phyloP scores from a whole-genome alignment of 306 rosid genomes.

The Gleditsia sinensis region DNA sequence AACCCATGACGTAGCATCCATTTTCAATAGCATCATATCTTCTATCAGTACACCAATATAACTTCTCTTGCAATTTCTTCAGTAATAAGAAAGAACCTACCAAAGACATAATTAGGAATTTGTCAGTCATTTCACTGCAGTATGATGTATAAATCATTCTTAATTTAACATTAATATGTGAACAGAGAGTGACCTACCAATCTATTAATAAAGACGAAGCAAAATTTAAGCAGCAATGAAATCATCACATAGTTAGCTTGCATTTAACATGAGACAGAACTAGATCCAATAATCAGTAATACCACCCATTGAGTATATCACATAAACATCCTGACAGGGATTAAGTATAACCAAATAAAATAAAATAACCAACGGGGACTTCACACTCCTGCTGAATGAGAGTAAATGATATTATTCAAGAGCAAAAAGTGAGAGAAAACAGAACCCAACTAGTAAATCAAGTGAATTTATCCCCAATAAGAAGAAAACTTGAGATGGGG shows the following conservation, averaged over 20 bases:
- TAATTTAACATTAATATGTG: not conserved
- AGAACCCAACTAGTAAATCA: constrained; percentile 33
- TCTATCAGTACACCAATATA: not conserved
- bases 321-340: not conserved
- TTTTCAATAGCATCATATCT: constrained; percentile 17
- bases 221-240: constrained; percentile 11
- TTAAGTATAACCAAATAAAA: constrained; percentile 13
- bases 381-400: constrained; percentile 5
- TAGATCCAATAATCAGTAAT: constrained; percentile 26
- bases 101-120: not conserved
- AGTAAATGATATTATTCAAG: constrained; percentile 19
- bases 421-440: constrained; percentile 33
- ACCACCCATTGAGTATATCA: not conserved
- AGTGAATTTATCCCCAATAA: not conserved
- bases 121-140: constrained; percentile 29
- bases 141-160: not conserved
- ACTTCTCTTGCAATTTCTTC: not conserved
- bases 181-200: constrained; percentile 6
- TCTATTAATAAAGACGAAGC: constrained; percentile 1
- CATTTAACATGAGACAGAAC: constrained; percentile 23
- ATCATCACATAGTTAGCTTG: constrained; percentile 13
- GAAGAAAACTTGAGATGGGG: constrained; percentile 12
- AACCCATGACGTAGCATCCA: constrained; percentile 42
- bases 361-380: constrained; percentile 19
- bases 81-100: not conserved